These are phyloP conservation scores for Lachancea sp. DNA, from an alignment of 805 yeast genomes.

Conservation along the genomic window DNA sequence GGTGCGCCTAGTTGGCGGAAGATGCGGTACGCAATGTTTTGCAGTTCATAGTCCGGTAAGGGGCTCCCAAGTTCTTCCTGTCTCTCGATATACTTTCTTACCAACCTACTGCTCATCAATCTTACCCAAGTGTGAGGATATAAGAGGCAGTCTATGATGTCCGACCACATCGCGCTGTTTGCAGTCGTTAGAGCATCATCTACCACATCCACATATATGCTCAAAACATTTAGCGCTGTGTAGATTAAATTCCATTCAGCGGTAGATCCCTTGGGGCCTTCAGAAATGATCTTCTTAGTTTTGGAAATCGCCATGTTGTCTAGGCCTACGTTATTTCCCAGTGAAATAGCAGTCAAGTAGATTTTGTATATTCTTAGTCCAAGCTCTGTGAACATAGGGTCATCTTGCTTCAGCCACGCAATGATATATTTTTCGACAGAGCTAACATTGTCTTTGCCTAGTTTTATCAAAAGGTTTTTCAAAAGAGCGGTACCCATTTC, in stretches of 20 bases:
- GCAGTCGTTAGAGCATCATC: constrained; percentile 27
- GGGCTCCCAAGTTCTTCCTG: constrained; percentile 28
- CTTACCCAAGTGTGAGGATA: constrained; percentile 94
- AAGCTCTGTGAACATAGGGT: constrained; percentile 56
- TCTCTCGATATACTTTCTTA: constrained; percentile 46
- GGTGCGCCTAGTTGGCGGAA: constrained; percentile 84
- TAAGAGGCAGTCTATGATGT: constrained; percentile 49
- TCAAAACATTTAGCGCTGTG: constrained; percentile 49
- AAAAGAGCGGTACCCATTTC: constrained; percentile 72
- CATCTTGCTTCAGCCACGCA: constrained; percentile 60
- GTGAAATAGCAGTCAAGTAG: constrained; percentile 45
- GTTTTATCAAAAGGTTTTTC: constrained; percentile 45
- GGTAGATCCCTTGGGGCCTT: constrained; percentile 37
- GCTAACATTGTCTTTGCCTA: constrained; percentile 34
- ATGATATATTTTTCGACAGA: constrained; percentile 34
- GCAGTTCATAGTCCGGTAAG: constrained; percentile 46
- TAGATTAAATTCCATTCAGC: constrained; percentile 76
- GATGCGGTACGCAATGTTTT: constrained; percentile 57
- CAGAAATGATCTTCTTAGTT: constrained; percentile 32
- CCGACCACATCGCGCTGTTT: constrained; percentile 44
- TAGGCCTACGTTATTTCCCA: constrained; percentile 34
- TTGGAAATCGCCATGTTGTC: constrained; percentile 37
- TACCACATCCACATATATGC: constrained; percentile 36
- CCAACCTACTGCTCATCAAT: constrained; percentile 52
- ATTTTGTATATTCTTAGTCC: constrained; percentile 68